Conservation (phyloP, 441 rosid species). For the Populus tomentosa region DNA sequence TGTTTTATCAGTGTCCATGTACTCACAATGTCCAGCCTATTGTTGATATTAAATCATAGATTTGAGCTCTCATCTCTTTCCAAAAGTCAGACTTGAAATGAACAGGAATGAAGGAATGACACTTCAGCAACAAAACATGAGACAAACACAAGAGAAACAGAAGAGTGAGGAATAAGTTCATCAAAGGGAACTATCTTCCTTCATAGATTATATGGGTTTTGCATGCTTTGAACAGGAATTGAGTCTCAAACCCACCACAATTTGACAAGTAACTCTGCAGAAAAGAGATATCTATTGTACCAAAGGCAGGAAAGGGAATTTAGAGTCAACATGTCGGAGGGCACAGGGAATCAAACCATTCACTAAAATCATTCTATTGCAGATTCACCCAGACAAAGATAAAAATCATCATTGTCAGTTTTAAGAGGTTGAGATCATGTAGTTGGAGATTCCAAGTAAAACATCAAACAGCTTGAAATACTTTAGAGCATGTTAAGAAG, state of each 20-base stretch:
- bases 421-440: background rate
- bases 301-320: background rate
- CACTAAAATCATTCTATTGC: background rate
- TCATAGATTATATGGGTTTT: background rate
- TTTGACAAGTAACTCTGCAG: background rate
- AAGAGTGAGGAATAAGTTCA: background rate
- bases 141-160: background rate
- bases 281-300: background rate
- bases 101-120: background rate
- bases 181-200: background rate
- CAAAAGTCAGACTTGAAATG: background rate
- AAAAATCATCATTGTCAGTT: background rate
- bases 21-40: background rate
- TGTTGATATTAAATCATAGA: background rate
- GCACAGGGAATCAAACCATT: background rate
- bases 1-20: background rate
- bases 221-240: background rate
- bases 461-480: conserved; percentile 3
- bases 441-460: conserved; percentile 4
- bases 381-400: background rate
- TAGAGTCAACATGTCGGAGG: background rate
- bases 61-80: background rate
- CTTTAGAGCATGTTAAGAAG: conserved; percentile 2
- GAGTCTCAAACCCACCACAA: background rate
- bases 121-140: background rate